These are phyloP conservation scores for Fomitopsis pulvina DNA, from an alignment of 768 basidiomycete species.

Conservation along the genomic window DNA sequence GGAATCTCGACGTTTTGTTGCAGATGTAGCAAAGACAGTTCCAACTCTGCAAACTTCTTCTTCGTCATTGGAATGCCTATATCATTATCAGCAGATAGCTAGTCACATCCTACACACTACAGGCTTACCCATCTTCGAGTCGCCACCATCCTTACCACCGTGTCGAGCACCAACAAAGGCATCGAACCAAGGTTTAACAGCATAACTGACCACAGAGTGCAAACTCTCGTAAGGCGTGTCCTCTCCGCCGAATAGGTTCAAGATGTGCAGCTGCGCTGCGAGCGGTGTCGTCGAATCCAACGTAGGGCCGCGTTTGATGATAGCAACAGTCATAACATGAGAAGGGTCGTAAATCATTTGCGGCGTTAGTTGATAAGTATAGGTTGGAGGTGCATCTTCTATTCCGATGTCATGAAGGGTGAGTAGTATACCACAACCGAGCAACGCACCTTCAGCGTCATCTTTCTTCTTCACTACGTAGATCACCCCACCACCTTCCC, in stretches of 20 bases:
- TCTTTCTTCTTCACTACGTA: slow-evolving; percentile 80
- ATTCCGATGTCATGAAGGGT: slow-evolving; percentile 1
- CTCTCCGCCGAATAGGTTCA: slow-evolving; percentile 86
- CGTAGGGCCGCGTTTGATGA: slow-evolving; percentile 87
- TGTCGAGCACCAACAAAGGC: slow-evolving; percentile 88
- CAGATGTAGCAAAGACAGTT: slow-evolving; percentile 86
- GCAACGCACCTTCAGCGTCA: slow-evolving; percentile 58
- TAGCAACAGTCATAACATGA: slow-evolving; percentile 79
- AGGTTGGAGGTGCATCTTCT: slow-evolving; percentile 65
- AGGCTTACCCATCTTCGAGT: slow-evolving; percentile 69
- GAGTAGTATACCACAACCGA: not conserved
- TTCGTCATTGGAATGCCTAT: slow-evolving; percentile 93
- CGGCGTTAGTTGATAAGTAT: slow-evolving; percentile 61
- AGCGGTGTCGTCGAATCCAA: slow-evolving; percentile 79
- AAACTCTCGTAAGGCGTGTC: slow-evolving; percentile 93
- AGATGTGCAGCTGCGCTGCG: slow-evolving; percentile 80
- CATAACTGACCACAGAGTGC: slow-evolving; percentile 90
- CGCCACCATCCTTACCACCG: slow-evolving; percentile 59
- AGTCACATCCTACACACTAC: slow-evolving; percentile 6
- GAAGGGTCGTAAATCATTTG: slow-evolving; percentile 76
- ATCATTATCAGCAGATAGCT: slow-evolving; percentile 1
- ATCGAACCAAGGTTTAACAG: slow-evolving; percentile 98
- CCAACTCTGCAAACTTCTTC: slow-evolving; percentile 98
- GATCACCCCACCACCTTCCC: slow-evolving; percentile 68
- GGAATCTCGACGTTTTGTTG: slow-evolving; percentile 99